Evolutionary conservation across 768 basidiomycete genomes (phyloP).

Genomic region (Rhizopogon vulgaris): DNA sequence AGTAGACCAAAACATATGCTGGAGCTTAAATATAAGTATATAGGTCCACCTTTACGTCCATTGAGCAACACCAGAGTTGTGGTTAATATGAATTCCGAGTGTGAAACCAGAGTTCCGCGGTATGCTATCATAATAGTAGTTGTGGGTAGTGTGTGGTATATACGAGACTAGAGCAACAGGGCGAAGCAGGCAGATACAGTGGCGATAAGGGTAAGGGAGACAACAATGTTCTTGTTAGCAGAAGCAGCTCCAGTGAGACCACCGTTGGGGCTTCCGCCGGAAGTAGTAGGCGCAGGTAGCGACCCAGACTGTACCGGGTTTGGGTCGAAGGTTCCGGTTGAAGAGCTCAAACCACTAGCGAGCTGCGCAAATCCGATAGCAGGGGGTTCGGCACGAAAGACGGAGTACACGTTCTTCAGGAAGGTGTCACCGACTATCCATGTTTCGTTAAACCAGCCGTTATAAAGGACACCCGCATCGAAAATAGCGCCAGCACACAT

Average conservation of each 20-base stretch:
- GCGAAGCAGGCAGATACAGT: conserved; percentile 9
- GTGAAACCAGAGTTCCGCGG: neutral
- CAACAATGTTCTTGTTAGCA: conserved; percentile 6
- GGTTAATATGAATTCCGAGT: neutral
- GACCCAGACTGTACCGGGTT: neutral
- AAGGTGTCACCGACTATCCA: conserved; percentile 76
- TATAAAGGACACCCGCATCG: conserved; percentile 54
- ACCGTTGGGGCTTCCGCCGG: conserved; percentile 1
- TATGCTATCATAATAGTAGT: neutral
- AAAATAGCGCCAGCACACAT: conserved; percentile 67
- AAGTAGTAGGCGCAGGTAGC: conserved; percentile 2
- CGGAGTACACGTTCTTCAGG: conserved; percentile 35
- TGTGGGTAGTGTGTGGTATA: neutral
- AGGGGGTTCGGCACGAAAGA: conserved; percentile 21
- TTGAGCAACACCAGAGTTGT: too few relatives aligned
- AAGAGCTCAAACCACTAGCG: conserved; percentile 7
- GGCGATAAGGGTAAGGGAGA: conserved; percentile 8
- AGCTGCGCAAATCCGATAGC: conserved; percentile 26
- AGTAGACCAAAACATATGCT: too few relatives aligned
- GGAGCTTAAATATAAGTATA: too few relatives aligned
- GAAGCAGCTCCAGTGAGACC: neutral
- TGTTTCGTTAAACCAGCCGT: conserved; percentile 26
- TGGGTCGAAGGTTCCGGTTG: neutral
- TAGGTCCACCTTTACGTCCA: too few relatives aligned
- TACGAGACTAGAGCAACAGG: conserved; percentile 1